Conservation (phyloP, 441 rosid species). For the Aquilaria agallochum region DNA sequence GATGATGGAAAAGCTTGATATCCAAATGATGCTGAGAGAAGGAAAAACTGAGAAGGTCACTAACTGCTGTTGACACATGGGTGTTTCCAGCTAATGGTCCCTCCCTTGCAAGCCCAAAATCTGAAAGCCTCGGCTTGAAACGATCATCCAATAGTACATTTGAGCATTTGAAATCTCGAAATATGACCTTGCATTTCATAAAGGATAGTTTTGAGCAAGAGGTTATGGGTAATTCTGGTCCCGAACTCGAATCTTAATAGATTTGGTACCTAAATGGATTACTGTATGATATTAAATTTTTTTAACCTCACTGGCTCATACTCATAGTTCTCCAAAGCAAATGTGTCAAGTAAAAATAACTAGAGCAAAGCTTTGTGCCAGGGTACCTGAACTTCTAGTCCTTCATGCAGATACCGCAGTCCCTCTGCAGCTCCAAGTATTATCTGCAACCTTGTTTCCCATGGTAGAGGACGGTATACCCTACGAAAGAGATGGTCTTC, state of each 20-base stretch:
- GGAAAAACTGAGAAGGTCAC: slow-evolving; percentile 16
- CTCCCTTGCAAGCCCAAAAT: slow-evolving; percentile 91
- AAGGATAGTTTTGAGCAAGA: slow-evolving; percentile 1
- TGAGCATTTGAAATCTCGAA: slow-evolving; percentile 77
- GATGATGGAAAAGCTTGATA: background rate
- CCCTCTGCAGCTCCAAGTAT: slow-evolving; percentile 70
- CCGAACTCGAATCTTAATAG: background rate
- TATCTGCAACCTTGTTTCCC: slow-evolving; percentile 65
- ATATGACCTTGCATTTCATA: slow-evolving; percentile 56
- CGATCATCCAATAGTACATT: slow-evolving; percentile 66
- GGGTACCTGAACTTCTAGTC: slow-evolving; percentile 65
- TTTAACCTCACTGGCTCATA: no score
- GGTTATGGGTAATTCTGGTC: background rate
- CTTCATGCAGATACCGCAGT: slow-evolving; percentile 61
- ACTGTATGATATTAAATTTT: no score
- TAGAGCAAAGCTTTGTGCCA: background rate
- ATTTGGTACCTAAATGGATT: background rate
- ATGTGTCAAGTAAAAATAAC: no score
- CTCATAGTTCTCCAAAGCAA: no score
- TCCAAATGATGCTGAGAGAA: background rate
- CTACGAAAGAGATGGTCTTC: slow-evolving; percentile 75
- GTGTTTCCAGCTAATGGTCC: slow-evolving; percentile 72
- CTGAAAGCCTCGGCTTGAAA: slow-evolving; percentile 76
- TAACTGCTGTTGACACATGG: slow-evolving; percentile 85
- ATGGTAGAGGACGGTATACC: slow-evolving; percentile 46